These are phyloP conservation scores for Seiridium unicorne DNA, from an alignment of 2,329 filamentous ascomycete species.

Conservation along the genomic window DNA sequence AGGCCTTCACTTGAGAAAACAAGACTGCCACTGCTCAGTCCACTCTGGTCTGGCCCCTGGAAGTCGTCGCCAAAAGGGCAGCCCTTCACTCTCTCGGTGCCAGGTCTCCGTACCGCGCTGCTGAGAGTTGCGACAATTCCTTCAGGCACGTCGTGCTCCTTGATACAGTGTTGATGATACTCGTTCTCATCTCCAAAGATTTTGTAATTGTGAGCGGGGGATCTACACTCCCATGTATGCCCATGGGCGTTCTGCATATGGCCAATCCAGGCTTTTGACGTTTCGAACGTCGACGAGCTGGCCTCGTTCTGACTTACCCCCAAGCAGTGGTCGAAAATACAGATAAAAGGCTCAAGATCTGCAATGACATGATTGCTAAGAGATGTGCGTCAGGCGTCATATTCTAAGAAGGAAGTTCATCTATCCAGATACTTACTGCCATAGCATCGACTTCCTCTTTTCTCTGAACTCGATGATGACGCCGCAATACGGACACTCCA, in stretches of 20 bases:
- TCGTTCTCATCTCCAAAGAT: constrained; percentile 21
- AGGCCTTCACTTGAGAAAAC: constrained; percentile 21
- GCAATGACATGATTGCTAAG: constrained; percentile 14
- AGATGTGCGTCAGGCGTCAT: constrained; percentile 4
- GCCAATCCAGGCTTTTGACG: constrained; percentile 17
- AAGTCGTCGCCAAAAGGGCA: background rate
- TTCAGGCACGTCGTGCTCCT: constrained; percentile 35
- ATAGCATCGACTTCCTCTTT: constrained; percentile 10
- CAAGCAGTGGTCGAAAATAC: constrained; percentile 11
- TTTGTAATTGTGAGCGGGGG: constrained; percentile 24
- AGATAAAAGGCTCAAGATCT: constrained; percentile 18
- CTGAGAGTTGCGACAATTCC: constrained; percentile 19
- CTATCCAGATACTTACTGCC: constrained; percentile 11
- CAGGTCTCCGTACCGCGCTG: constrained; percentile 19
- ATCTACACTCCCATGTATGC: constrained; percentile 26
- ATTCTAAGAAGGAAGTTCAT: constrained; percentile 4
- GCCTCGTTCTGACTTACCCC: constrained; percentile 7
- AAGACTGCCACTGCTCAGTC: background rate
- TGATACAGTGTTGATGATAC: constrained; percentile 31
- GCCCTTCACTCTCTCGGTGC: background rate
- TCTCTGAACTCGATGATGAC: constrained; percentile 16
- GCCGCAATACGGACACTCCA: constrained; percentile 18
- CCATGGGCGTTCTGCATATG: constrained; percentile 25
- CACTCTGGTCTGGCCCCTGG: background rate
- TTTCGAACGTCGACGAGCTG: constrained; percentile 16